Evolutionary conservation across 352 stramenopile genomes (phyloP).

Genomic region (Pythium sukuiense): DNA sequence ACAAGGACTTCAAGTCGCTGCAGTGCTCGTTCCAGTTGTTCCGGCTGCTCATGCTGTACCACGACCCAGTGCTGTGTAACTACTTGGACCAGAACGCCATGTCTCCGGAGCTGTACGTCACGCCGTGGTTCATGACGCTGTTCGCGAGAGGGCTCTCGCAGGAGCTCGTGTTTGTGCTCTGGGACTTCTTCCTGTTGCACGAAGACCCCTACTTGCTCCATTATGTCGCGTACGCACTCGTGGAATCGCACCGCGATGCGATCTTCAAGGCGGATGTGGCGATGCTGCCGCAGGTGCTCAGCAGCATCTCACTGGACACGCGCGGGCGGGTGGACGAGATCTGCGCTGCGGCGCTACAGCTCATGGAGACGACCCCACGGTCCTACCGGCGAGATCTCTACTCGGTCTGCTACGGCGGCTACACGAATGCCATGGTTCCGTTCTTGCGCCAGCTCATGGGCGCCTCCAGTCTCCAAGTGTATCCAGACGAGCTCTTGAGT

Average conservation of each 20-base stretch:
- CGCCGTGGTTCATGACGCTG: constrained; percentile 94
- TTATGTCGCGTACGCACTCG: constrained; percentile 87
- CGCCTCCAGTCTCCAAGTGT: constrained; percentile 80
- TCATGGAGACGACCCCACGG: constrained; percentile 65
- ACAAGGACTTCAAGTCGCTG: constrained; percentile 89
- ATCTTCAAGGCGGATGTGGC: constrained; percentile 72
- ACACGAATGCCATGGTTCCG: constrained; percentile 60
- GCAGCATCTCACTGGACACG: constrained; percentile 61
- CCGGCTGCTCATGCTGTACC: constrained; percentile 89
- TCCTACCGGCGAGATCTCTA: constrained; percentile 84
- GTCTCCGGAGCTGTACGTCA: constrained; percentile 92
- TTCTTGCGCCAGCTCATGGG: constrained; percentile 71
- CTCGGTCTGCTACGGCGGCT: constrained; percentile 80
- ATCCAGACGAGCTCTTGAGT: constrained; percentile 76
- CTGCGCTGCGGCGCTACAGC: constrained; percentile 46
- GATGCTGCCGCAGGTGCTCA: constrained; percentile 83
- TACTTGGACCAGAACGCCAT: constrained; percentile 91
- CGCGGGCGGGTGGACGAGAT: constrained; percentile 60
- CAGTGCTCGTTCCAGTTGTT: constrained; percentile 93
- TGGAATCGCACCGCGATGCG: constrained; percentile 49
- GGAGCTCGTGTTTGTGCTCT: constrained; percentile 81
- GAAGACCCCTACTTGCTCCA: constrained; percentile 88
- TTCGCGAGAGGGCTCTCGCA: constrained; percentile 83
- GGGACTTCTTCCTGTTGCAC: constrained; percentile 91
- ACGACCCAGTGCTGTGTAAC: constrained; percentile 88